These are phyloP conservation scores for Lentinula raphanica DNA, from an alignment of 768 basidiomycete genomes.

Conservation along the genomic window DNA sequence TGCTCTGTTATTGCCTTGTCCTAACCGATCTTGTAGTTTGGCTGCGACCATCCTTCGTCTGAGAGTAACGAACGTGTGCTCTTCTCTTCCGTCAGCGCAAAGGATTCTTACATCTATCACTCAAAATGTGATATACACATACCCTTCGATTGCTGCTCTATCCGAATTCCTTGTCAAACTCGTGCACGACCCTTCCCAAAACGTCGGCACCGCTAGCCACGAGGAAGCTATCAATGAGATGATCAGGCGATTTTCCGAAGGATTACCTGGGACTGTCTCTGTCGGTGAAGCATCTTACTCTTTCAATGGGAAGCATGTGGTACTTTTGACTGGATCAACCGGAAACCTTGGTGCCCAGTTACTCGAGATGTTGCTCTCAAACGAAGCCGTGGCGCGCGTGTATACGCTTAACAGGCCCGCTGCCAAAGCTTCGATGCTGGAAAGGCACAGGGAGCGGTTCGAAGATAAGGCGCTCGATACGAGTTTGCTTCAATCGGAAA, in stretches of 20 bases:
- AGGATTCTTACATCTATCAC: constrained; percentile 8
- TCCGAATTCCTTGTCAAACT: constrained; percentile 13
- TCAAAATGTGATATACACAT: constrained; percentile 19
- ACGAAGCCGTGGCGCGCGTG: constrained; percentile 13
- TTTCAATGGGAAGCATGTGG: constrained; percentile 15
- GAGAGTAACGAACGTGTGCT: constrained; percentile 29
- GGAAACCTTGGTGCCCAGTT: constrained; percentile 34
- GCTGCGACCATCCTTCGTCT: constrained; percentile 24
- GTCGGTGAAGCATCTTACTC: no score
- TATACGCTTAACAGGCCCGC: constrained; percentile 10
- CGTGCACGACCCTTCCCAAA: background rate
- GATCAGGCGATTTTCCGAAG: constrained; percentile 18
- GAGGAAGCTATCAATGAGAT: constrained; percentile 32
- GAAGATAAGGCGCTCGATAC: constrained; percentile 1
- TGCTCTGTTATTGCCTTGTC: no score
- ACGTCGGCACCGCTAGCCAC: background rate
- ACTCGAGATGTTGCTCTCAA: constrained; percentile 22
- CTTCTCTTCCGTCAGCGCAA: constrained; percentile 13
- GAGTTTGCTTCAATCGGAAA: background rate
- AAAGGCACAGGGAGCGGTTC: constrained; percentile 20
- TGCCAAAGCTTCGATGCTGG: background rate
- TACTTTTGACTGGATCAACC: constrained; percentile 36
- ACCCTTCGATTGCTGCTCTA: constrained; percentile 22
- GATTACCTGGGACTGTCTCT: background rate
- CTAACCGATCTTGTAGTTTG: constrained; percentile 8